A percentile compares a stretch with the other conserved stretches of the same genome.
These are phyloP conservation scores for Dothiorella sarmentorum DNA, from an alignment of 2,329 filamentous ascomycete species.

Conservation along the genomic window DNA sequence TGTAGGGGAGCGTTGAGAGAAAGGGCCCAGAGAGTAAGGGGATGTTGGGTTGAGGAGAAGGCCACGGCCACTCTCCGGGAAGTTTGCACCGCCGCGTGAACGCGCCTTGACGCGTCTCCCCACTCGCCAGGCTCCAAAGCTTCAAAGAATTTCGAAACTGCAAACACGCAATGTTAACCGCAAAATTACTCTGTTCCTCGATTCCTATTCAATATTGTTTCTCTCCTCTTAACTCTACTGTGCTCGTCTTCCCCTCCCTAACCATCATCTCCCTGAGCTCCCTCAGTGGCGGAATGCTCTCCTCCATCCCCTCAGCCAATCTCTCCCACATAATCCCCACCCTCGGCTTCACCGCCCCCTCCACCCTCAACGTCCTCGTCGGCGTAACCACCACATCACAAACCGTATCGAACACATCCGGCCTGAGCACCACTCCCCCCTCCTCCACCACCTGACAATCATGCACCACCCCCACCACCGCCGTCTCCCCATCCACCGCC, in stretches of 20 bases:
- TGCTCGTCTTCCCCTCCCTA: constrained; percentile 29
- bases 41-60: no score
- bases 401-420: constrained; percentile 40
- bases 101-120: no score
- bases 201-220: neutral
- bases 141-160: no score
- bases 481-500: constrained; percentile 27
- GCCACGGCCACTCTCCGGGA: no score
- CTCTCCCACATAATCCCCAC: constrained; percentile 40
- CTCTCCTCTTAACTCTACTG: constrained; percentile 27
- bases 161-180: constrained; percentile 8
- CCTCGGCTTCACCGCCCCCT: constrained; percentile 32
- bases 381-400: constrained; percentile 43
- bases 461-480: constrained; percentile 39
- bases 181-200: no score
- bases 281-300: constrained; percentile 37
- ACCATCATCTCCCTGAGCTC: constrained; percentile 36
- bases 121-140: neutral
- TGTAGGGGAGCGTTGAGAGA: no score
- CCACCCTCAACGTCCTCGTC: constrained; percentile 29
- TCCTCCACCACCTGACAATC: constrained; percentile 42
- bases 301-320: constrained; percentile 35
- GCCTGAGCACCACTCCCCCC: constrained; percentile 28
- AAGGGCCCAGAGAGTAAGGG: no score
- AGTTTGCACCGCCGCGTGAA: no score